Evolutionary conservation across 2,329 filamentous ascomycete genomes (phyloP), one percentile per base, ranked within the genome.

Genomic region (Ophiognomonia clavigignenti-juglandacearum): DNA sequence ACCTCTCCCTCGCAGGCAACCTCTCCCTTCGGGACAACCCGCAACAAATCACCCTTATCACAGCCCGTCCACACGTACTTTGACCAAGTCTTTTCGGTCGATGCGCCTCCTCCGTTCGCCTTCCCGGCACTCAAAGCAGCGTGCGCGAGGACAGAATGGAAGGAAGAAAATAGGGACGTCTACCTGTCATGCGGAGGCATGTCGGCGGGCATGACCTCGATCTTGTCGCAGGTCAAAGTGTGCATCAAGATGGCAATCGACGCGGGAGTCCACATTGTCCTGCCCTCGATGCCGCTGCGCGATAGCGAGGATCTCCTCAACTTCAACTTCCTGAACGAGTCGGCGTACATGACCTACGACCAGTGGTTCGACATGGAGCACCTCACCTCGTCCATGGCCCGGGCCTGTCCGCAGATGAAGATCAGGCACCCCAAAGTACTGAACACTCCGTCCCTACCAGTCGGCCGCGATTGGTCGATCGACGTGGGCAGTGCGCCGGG

Each of bases 211-310:
- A 48, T 62, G 35, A 62, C 60, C 4, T 55, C 55, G 6, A 61
- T 62, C 39, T 54, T 62, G 29, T 62, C 59, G 2, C 58, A 62
- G 32, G 45, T 62, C 16, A 62, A 61, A 45, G 57, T 61, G 20
- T 62, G 60, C 37, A 43, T 62, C 19, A 63, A 62, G 44, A 61
- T 61, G 57, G 60, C 59, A 16, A 31, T 62, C 4, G 60, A 63
- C 4, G 47, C 58, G 4, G 58, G 60, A 3, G 53, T 54, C 1
- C 43, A 54, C 27, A 29, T 62, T 9, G 23, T 61, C 2, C 46
- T 62, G 4, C 60, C 60, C 3, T 43, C 56, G 6, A 61, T 63
- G 54, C 60, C 59, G 4, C 50, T 60, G 0, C 54, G 60, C 4
- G 57, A 61, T 34, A 56, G 54, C 14, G 49, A 45, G 1, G 47